A percentile compares a stretch with the other conserved stretches of the same genome.
Evolutionary conservation across 805 yeast genomes (phyloP).

Genomic region (Metschnikowia lochheadii): DNA sequence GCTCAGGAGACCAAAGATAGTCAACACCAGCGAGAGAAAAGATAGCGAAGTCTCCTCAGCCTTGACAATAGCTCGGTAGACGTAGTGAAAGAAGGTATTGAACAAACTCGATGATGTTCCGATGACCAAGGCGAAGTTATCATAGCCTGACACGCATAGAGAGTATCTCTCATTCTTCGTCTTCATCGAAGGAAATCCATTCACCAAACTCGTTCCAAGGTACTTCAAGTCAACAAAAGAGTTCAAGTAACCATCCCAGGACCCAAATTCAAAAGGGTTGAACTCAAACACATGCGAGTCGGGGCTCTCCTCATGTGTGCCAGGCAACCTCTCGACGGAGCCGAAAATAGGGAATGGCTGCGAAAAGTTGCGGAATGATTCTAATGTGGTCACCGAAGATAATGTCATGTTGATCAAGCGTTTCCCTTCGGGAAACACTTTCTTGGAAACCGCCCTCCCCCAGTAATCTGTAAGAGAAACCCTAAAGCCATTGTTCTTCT

Average conservation of each 20-base stretch:
- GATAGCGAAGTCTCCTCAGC: slow-evolving; percentile 10
- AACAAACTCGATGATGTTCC: slow-evolving; percentile 65
- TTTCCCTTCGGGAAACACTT: slow-evolving; percentile 36
- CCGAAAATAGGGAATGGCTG: slow-evolving; percentile 51
- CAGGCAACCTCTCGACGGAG: slow-evolving; percentile 39
- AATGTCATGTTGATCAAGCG: slow-evolving; percentile 36
- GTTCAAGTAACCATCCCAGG: slow-evolving; percentile 51
- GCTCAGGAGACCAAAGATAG: slow-evolving; percentile 12
- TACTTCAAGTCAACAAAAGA: slow-evolving; percentile 49
- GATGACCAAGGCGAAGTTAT: slow-evolving; percentile 55
- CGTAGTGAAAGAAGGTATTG: slow-evolving; percentile 44
- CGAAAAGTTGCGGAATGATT: slow-evolving; percentile 32
- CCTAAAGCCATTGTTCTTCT: slow-evolving; percentile 50
- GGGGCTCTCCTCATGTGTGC: slow-evolving; percentile 21
- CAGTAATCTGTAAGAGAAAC: slow-evolving; percentile 64
- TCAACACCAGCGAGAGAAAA: slow-evolving; percentile 11
- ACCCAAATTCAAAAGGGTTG: slow-evolving; percentile 64
- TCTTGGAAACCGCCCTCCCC: slow-evolving; percentile 58
- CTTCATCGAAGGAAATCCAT: slow-evolving; percentile 37
- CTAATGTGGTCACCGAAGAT: slow-evolving; percentile 28
- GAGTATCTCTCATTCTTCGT: slow-evolving; percentile 22
- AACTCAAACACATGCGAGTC: slow-evolving; percentile 52
- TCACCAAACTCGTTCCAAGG: slow-evolving; percentile 45
- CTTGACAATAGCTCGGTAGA: slow-evolving; percentile 37
- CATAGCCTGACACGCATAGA: slow-evolving; percentile 50